Base-by-base conservation (phyloP, 2,329 filamentous ascomycete genomes). In the Cryphonectria parasitica region DNA sequence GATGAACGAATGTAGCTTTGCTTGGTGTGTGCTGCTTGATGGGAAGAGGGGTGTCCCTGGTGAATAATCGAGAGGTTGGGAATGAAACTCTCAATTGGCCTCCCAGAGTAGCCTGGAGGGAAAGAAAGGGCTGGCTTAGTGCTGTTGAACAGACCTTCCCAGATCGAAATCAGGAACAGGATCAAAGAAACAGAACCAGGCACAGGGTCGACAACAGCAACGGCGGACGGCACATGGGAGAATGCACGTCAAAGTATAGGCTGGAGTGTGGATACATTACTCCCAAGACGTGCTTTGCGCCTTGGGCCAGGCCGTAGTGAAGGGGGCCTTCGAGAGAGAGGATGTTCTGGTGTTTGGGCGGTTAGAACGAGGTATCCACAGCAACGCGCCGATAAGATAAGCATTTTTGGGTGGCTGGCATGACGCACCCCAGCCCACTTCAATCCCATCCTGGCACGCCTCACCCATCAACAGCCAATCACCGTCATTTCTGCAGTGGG, bases 341-440 rank as follows among this genome's bases (percentile, higher is more conserved):
- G 17, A 17, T 22, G 19, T 49, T 49, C 45, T 49, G 64, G 22
- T 66, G 54, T 58, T 60, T 39, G 39, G 49, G 49, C 36, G 25
- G 36, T 19, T n/a, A 11, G 58, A 31, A 64, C 39, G 49, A 34
- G 31, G 68, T 69, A 49, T 69, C 68, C 68, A 69, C 68, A 69
- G 68, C 64, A 69, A 69, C 68, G 64, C 54, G 31, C 36, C 25
- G 61, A 64, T 64, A 39, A 54, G 69, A 64, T 52, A 54, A 60
- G 13, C 34, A 31, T 63, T 31, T 34, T 41, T 19, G 66, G 68
- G 67, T 66, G 70, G 67, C 65, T 66, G 66, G 66, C 25, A 62
- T 68, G 66, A 68, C 66, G 66, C 49, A 54, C 22, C 66, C 66
- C 41, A 63, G 41, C 58, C 66, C 64, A 66, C 64, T 25, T 36